phyloP scores from a whole-genome alignment of 202 grass and related monocot species.

The Carex arenaria region DNA sequence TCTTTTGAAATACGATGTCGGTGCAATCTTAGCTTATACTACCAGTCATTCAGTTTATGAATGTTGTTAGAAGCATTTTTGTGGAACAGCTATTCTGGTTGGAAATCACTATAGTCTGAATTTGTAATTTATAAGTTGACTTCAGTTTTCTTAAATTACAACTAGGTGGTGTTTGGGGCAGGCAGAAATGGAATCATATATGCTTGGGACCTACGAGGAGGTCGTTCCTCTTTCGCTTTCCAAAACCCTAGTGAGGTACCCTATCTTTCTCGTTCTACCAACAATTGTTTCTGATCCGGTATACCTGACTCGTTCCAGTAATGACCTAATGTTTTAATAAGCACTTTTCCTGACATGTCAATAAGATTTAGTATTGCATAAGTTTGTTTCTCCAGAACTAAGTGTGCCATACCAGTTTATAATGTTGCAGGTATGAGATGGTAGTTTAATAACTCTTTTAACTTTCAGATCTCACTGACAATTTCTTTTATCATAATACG shows the following conservation, averaged over 20 bases:
- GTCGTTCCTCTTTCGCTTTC: conserved; percentile 75
- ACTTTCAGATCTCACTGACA: background rate
- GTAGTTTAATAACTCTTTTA: background rate
- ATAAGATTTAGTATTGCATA: background rate
- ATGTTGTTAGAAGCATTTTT: background rate
- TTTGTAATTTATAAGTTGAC: background rate
- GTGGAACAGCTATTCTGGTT: background rate
- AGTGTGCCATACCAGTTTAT: background rate
- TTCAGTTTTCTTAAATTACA: conserved; percentile 4
- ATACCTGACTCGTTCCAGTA: background rate
- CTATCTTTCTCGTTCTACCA: background rate
- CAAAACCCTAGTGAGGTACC: conserved; percentile 76
- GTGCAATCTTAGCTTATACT: background rate
- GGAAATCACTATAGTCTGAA: background rate
- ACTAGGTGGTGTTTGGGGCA: conserved; percentile 74
- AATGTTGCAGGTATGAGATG: background rate
- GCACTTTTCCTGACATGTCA: conserved; percentile 1
- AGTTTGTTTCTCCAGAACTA: background rate
- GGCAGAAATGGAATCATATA: conserved; percentile 64
- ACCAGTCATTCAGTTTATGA: background rate
- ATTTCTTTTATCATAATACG: background rate
- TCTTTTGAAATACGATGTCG: background rate
- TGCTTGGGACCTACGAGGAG: conserved; percentile 91
- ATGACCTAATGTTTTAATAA: conserved; percentile 5
- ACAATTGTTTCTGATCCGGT: background rate